Base-by-base conservation (phyloP, 1,284 basidiomycete species). In the Papiliotrema laurentii region DNA sequence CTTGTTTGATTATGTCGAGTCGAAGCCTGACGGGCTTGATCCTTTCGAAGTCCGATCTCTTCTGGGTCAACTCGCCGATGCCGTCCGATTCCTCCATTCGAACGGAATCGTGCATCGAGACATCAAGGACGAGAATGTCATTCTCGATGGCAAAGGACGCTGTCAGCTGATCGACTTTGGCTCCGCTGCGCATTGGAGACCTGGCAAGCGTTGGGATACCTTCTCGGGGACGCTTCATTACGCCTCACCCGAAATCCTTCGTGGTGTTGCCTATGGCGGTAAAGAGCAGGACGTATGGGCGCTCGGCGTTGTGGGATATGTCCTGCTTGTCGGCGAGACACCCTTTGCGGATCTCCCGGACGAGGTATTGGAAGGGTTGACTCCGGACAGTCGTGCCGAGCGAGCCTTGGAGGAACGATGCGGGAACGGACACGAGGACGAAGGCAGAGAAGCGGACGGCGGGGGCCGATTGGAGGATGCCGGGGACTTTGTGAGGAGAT, bases 221-320 rank as follows among this genome's bases (percentile, higher is more conserved):
- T 97, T 97, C 74, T 60, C 71, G 62, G 76, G 59, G 51, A 93
- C 90, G n/a, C 76, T 93, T 61, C 89, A 93, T 72, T 98, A 97
- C 65, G 96, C 94, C 26, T 91, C 89, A 1, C 94, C 96, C 33
- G 94, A 98, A 74, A 97, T 98, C 51, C 75, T 98, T 43, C 84
- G 89, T 19, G 94, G 94, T 10, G 91, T 96, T 67, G 83, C 89
- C 53, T 98, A 98, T 69, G 80, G 86, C 48, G 94, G 94, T 36
- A 94, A 93, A 71, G 91, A 94, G 68, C 93, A 97, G 74, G 94
- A 98, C 62, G 85, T 98, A 0, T 98, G 94, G 94, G 94, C 94
- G 1, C 87, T 96, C 50, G 94, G 94, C n/a, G 92, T 97, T 11
- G 89, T 98, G 16, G 89, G 86, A 11, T 98, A 93, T 69, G 96